Percentiles rank a stretch among this genome's conserved stretches.
These are phyloP conservation scores for Hypoxylon sp. DNA, from an alignment of 2,329 filamentous ascomycete genomes.

Conservation along the genomic window DNA sequence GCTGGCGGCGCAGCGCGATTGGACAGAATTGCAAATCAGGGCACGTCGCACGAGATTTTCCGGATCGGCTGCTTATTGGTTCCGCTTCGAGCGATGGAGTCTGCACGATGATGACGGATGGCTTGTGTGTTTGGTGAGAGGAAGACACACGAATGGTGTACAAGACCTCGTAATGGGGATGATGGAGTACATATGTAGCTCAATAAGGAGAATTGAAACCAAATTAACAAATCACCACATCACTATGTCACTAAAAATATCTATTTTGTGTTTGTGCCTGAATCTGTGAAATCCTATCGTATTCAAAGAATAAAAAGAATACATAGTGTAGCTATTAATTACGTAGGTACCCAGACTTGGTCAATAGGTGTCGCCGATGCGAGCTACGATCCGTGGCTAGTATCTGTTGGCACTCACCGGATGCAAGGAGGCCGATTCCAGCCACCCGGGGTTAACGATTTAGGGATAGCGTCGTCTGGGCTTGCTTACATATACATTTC, in stretches of 20 bases:
- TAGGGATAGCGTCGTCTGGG: constrained; percentile 26
- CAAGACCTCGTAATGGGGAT: constrained; percentile 30
- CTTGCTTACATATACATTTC: constrained; percentile 22
- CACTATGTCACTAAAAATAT: constrained; percentile 12
- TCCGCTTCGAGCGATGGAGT: constrained; percentile 8
- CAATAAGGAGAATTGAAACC: constrained; percentile 7
- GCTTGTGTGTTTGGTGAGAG: constrained; percentile 18
- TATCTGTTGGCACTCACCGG: constrained; percentile 5
- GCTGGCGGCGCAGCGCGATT: constrained; percentile 32
- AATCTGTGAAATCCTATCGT: constrained; percentile 6
- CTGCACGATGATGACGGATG: constrained; percentile 7
- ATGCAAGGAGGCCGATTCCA: constrained; percentile 22
- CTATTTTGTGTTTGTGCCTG: neutral
- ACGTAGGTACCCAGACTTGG: neutral
- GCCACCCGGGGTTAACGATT: constrained; percentile 27
- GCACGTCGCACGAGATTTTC: constrained; percentile 31
- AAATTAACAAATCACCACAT: neutral
- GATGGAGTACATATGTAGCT: constrained; percentile 10
- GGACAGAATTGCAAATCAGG: constrained; percentile 16
- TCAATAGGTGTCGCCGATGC: constrained; percentile 16
- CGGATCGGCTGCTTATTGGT: constrained; percentile 29
- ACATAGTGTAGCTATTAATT: neutral
- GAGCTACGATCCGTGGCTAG: constrained; percentile 14
- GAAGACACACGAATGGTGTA: constrained; percentile 7
- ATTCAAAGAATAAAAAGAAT: neutral